These are phyloP conservation scores for Peronosclerospora sorghi DNA, from an alignment of 352 stramenopile genomes.

Conservation along the genomic window DNA sequence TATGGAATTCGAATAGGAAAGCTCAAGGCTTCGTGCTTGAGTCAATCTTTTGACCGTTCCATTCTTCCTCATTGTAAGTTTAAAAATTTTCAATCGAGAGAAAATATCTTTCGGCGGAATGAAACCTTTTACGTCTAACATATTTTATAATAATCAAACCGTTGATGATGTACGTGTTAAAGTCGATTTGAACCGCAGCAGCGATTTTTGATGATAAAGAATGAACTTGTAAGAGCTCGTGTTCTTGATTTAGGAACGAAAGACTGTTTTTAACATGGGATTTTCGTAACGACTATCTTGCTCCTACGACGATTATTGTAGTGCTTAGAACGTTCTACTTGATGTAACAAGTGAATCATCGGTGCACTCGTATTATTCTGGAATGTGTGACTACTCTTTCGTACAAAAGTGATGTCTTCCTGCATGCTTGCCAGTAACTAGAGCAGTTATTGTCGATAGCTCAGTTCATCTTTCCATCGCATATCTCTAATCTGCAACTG, in stretches of 20 bases:
- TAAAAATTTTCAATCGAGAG: conserved; percentile 50
- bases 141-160: conserved; percentile 44
- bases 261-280: conserved; percentile 88
- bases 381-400: conserved; percentile 73
- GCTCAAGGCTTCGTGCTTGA: conserved; percentile 19
- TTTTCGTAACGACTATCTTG: conserved; percentile 84
- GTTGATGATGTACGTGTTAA: conserved; percentile 44
- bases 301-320: too few species aligned
- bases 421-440: conserved; percentile 86
- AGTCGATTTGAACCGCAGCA: conserved; percentile 71
- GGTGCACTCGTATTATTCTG: conserved; percentile 51
- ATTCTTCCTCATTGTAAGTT: conserved; percentile 27
- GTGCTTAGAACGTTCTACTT: too few species aligned
- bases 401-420: conserved; percentile 83
- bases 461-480: conserved; percentile 87
- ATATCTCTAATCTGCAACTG: conserved; percentile 36
- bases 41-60: conserved; percentile 19
- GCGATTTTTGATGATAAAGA: conserved; percentile 48
- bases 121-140: conserved; percentile 35
- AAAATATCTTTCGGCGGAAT: conserved; percentile 65
- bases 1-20: conserved; percentile 80
- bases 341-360: too few species aligned
- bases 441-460: conserved; percentile 87
- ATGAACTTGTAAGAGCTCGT: conserved; percentile 59
- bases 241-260: conserved; percentile 58